Conservation (phyloP, 805 yeast genomes). For the Yamadazyma kitorensis region DNA sequence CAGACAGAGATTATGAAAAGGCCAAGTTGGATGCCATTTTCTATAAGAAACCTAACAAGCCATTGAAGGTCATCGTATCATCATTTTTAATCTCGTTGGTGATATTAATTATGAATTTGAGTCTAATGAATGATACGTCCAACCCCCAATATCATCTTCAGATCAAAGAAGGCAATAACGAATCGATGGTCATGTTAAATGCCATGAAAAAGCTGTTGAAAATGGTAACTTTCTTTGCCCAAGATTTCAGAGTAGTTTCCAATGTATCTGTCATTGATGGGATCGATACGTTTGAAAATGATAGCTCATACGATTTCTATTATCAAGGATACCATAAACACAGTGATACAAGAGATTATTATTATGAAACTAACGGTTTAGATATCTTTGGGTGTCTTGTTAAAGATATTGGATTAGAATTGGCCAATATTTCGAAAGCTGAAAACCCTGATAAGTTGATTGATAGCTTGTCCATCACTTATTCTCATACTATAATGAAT, state of each 20-base stretch:
- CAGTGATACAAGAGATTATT: background rate
- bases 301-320: slow-evolving; percentile 42
- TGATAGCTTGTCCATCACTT: slow-evolving; percentile 39
- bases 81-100: slow-evolving; percentile 14
- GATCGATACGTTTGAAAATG: slow-evolving; percentile 45
- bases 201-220: slow-evolving; percentile 9
- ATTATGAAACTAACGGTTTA: slow-evolving; percentile 29
- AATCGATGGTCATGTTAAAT: slow-evolving; percentile 7
- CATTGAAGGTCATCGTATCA: background rate
- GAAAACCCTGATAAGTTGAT: slow-evolving; percentile 39
- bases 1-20: background rate
- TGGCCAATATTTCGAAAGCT: slow-evolving; percentile 38
- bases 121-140: slow-evolving; percentile 3
- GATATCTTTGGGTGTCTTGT: slow-evolving; percentile 47
- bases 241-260: slow-evolving; percentile 12
- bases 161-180: slow-evolving; percentile 12
- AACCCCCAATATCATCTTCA: slow-evolving; percentile 10
- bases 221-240: slow-evolving; percentile 14
- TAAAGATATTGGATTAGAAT: slow-evolving; percentile 49
- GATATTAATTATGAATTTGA: slow-evolving; percentile 16
- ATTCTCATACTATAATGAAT: slow-evolving; percentile 22
- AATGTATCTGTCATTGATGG: slow-evolving; percentile 16
- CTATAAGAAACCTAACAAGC: background rate
- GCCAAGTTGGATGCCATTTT: background rate
- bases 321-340: slow-evolving; percentile 49